Evolutionary conservation across 192 early-diverging fungal species (phyloP).

Genomic region (Coemansia brasiliensis): DNA sequence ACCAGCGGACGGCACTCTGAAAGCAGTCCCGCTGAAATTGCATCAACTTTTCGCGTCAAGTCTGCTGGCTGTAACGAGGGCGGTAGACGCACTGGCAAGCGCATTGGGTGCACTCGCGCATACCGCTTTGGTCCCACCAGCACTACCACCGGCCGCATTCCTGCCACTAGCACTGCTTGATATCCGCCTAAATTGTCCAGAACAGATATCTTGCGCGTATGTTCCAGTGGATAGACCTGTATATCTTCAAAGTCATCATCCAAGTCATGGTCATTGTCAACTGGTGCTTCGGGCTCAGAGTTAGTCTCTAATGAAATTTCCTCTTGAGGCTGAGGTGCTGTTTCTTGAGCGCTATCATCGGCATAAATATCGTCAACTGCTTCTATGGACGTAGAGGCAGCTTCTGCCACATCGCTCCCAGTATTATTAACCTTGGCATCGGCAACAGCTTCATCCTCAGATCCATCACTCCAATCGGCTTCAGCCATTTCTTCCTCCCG

Average conservation of each 20-base stretch:
- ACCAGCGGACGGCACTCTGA: constrained; percentile 22
- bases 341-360: background rate
- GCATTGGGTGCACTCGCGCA: constrained; percentile 49
- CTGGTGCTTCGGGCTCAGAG: background rate
- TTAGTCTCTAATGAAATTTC: background rate
- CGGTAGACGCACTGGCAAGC: constrained; percentile 22
- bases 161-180: constrained; percentile 37
- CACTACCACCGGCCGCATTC: constrained; percentile 27
- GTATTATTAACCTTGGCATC: background rate
- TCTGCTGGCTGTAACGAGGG: constrained; percentile 13
- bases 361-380: constrained; percentile 10
- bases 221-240: constrained; percentile 10
- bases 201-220: constrained; percentile 26
- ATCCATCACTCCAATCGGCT: constrained; percentile 46
- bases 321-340: background rate
- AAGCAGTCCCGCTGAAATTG: constrained; percentile 22
- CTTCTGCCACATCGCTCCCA: background rate
- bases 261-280: background rate
- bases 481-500: constrained; percentile 24
- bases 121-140: constrained; percentile 38
- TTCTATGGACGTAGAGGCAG: background rate
- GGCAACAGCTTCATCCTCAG: constrained; percentile 17
- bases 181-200: constrained; percentile 46
- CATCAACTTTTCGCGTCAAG: constrained; percentile 16
- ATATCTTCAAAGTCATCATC: background rate